Evolutionary conservation across 768 basidiomycete species (phyloP), one percentile per base, ranked within the genome.

Genomic region (Fomitopsis pulvina): DNA sequence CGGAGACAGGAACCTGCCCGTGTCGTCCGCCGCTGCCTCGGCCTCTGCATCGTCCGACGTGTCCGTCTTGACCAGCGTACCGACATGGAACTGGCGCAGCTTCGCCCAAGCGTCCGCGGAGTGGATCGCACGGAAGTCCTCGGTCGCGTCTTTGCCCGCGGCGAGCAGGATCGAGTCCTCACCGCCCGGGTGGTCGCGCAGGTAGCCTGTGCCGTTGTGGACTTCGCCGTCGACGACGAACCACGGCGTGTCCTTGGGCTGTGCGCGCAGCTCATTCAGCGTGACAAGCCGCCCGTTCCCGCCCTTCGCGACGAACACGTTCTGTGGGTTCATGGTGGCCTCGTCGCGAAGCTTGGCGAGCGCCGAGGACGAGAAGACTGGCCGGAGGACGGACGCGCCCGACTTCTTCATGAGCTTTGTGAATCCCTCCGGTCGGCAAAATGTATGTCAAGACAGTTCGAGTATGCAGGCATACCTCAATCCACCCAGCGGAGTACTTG

Each of bases 101-200:
- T 75, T 71, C 21, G 50, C 51, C 47, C 69, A 72, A 2, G 74
- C 78, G 49, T 77, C 75, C 8, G 68, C 61, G n/a, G 76, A 78
- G 61, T 81, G 81, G 46, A 83, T 81, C 0, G 79, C 76, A 61
- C 81, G 68, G 61, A 83, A 84, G 51, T 84, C 81, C 12, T 83
- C 81, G 0, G 79, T 76, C 2, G 77, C 75, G 53, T 84, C 81
- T 53, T 80, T 69, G 0, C 80, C 80, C 1, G 79, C 79, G 9
- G 77, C 73, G 18, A 77, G 65, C 12, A 68, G 62, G 48, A 83
- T 84, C 2, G 77, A 77, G 47, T 78, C 72, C 0, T 69, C 65
- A 1, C 81, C 80, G 6, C 80, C 81, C 0, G 82, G 82, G 57
- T 84, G 82, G 12, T 77, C 75, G 4, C 71, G 65, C 38, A 82